phyloP scores from a whole-genome alignment of 2,329 filamentous ascomycete genomes.

The Akanthomyces dipterigenus region DNA sequence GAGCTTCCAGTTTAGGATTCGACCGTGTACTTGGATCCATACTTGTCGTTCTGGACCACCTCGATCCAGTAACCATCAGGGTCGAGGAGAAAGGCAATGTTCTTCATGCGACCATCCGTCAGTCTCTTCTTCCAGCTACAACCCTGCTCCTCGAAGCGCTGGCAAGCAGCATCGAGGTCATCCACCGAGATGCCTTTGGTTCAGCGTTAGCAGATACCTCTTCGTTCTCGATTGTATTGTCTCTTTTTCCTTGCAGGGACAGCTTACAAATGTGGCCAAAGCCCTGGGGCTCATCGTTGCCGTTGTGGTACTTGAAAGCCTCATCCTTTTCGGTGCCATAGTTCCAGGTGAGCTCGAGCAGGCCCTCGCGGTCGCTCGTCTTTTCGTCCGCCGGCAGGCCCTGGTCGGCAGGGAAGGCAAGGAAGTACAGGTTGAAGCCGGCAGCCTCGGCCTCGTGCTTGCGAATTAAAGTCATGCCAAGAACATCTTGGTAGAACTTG shows the following conservation, averaged over 20 bases:
- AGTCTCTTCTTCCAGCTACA: conserved; percentile 94
- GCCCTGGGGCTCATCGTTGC: conserved; percentile 84
- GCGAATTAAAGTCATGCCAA: conserved; percentile 81
- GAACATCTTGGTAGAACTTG: conserved; percentile 74
- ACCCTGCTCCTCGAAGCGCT: conserved; percentile 73
- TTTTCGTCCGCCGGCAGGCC: conserved; percentile 45
- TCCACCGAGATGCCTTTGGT: conserved; percentile 68
- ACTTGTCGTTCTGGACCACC: conserved; percentile 69
- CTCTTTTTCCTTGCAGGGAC: neutral
- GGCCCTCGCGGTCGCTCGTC: conserved; percentile 65
- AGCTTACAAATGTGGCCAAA: conserved; percentile 85
- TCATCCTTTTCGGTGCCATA: conserved; percentile 80
- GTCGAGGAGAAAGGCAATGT: conserved; percentile 85
- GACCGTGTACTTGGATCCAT: conserved; percentile 48
- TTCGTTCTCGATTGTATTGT: neutral
- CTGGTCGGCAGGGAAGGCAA: conserved; percentile 64
- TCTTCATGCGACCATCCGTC: conserved; percentile 88
- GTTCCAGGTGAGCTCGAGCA: conserved; percentile 87
- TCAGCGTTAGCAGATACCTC: neutral
- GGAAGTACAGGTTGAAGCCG: conserved; percentile 87
- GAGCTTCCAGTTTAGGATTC: conserved; percentile 19
- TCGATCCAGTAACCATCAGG: conserved; percentile 84
- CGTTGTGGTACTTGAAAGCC: conserved; percentile 81
- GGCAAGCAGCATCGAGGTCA: conserved; percentile 79
- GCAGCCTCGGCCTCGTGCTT: conserved; percentile 62